Base-by-base conservation (phyloP, 441 rosid species). In the Arabidopsis hybrid region DNA sequence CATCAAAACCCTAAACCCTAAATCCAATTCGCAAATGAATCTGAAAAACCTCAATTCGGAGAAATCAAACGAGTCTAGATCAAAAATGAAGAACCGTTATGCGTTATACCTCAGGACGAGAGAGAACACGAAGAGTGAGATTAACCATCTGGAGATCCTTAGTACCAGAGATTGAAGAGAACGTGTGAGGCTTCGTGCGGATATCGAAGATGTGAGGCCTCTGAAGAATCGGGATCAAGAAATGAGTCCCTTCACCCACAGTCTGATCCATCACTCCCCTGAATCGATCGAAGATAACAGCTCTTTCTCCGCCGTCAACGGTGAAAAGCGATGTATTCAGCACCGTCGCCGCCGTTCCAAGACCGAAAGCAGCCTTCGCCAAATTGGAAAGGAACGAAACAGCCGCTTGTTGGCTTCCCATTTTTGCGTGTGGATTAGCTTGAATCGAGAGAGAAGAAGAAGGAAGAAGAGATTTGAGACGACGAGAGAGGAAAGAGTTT, bases 111-210 rank as follows among this genome's bases (percentile, higher is more conserved):
- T 95, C 88, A 1, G 98, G 99, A 14, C 90, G 97, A 34, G 99
- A 89, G 78, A 92, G 98, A 38, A 95, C 89, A 55, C 98, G 96
- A 60, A 95, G 99, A 32, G 95, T 91, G 66, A 95, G 98, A 65
- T 91, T 91, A 49, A 92, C 99, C 99, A 92, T 95, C 90, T 95
- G 99, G 11, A 95, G 96, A 85, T 95, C 98, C 78, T 95, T 95
- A 6, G 99, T 92, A 14, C 99, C 99, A 7, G 98, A 95, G 59
- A 89, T 46, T 45, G 98, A 91, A 12, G 99, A 92, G 87, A 95
- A 95, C 2, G 97, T 91, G 82, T 95, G 97, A 6, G 98, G 98
- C 21, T 87, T 81, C 35, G 96, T 91, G 32, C 98, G 91, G 75
- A 95, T 91, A 65, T 95, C 98, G 65, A 88, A 95, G 76, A 92